phyloP scores from a whole-genome alignment of 805 yeast species.

The Schwanniomyces yamadae region DNA sequence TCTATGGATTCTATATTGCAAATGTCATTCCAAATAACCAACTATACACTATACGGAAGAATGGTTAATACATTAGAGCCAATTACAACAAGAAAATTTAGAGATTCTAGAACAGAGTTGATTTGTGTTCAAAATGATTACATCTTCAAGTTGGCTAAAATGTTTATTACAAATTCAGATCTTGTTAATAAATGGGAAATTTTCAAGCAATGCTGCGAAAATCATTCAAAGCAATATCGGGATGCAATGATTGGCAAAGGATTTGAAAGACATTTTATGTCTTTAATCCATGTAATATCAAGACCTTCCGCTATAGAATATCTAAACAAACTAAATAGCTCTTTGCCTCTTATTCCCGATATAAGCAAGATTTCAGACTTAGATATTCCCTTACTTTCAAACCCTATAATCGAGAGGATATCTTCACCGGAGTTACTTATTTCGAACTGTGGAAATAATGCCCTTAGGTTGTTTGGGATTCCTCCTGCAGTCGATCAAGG shows the following conservation, averaged over 20 bases:
- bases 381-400: conserved; percentile 33
- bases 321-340: conserved; percentile 41
- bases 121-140: conserved; percentile 61
- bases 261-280: conserved; percentile 70
- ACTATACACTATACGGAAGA: conserved; percentile 56
- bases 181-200: conserved; percentile 47
- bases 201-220: conserved; percentile 50
- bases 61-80: conserved; percentile 52
- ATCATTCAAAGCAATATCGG: conserved; percentile 49
- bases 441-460: conserved; percentile 90
- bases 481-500: conserved; percentile 91
- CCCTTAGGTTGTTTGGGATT: conserved; percentile 82
- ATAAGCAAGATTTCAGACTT: conserved; percentile 10
- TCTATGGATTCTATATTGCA: conserved; percentile 54
- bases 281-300: conserved; percentile 56
- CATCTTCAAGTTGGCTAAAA: conserved; percentile 53
- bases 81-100: conserved; percentile 65
- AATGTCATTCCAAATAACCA: conserved; percentile 50
- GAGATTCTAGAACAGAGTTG: conserved; percentile 68
- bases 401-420: conserved; percentile 33
- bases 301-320: conserved; percentile 35
- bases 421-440: conserved; percentile 46
- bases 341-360: conserved; percentile 26
- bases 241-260: conserved; percentile 63
- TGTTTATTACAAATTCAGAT: conserved; percentile 58